Evolutionary conservation across 805 yeast species (phyloP), one percentile per base, ranked within the genome.

Genomic region (Candida yuanshanica): DNA sequence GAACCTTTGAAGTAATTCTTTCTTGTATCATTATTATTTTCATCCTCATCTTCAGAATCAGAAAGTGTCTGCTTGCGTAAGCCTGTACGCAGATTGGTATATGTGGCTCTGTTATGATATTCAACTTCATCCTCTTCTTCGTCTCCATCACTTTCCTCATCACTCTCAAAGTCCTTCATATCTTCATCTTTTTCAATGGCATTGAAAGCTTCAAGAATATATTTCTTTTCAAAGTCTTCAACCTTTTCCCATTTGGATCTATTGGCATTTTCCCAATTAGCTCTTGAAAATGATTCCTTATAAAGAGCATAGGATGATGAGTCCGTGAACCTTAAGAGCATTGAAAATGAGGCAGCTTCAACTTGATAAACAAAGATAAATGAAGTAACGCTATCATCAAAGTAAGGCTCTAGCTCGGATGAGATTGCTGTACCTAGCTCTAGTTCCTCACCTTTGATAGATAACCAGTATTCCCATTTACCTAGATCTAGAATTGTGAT

Each of bases 241-340:
- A 66, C 50, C 13, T 62, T 67, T 4, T 46, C 53, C 82, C 83
- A 83, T 37, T 67, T 64, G 17, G 56, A 49, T 46, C 68, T 65
- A 54, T 82, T 81, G 32, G 69, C 59, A 8, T 70, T 52, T 61
- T 86, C 87, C 81, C 86, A 85, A 37, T 77, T 59, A 3, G 79
- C 66, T 32, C 64, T 66, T 52, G 77, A 70, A 48, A 79, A 72
- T 3, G 47, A 56, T 3, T 56, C 55, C 60, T 84, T 86, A 56
- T 86, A 84, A 10, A 54, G 47, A 18, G 65, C 63, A 42, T 81
- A 69, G 0, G 56, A 57, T 1, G 63, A 62, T 9, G 62, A 54
- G 31, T 60, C 56, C 1, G 48, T 47, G 52, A 88, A 86, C 50
- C 70, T 75, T 29, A 85, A 51, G 49, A 85, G 67, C 73, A 83